Evolutionary conservation across 257 asterid genomes (phyloP), one percentile per base, ranked within the genome.

Genomic region (Scutellaria barbata): DNA sequence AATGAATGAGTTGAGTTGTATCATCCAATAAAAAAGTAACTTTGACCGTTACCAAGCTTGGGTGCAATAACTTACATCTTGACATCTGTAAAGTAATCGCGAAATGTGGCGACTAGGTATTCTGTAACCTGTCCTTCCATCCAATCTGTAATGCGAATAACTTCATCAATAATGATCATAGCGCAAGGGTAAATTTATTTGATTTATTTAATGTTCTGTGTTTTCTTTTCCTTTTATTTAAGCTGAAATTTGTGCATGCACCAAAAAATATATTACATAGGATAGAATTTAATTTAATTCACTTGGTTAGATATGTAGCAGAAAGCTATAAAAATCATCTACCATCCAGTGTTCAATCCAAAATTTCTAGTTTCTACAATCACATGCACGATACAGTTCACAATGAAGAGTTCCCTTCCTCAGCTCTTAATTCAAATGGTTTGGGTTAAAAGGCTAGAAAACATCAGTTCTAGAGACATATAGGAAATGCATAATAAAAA

Each of bases 51-150:
- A 71, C 55, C 63, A 43, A 56, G 45, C 64, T 37, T 33, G 14
- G 58, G 75, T n/a, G 41, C 20, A 81, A 80, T n/a, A 74, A 79
- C 95, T 85, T 83, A 92, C 98, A 90, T 85, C 81, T 92, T 92
- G 65, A 92, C 95, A 67, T 90, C 97, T 1, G 87, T 80, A 71
- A 92, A 92, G 77, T 92, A 92, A 77, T 92, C 98, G 42, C 82
- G 86, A 82, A 92, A 92, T 25, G 97, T 90, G 10, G 85, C 97
- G 52, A 92, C 92, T 48, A 92, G 88, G 81, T 82, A 90, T 78
- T 92, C 98, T 1, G 98, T 90, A 52, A 90, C 97, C 79, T 90
- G 97, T 69, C 97, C 97, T 82, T 90, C 98, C 84, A 87, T 74
- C 97, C 97, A 92, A 81, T 92, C 98, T 92, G 93, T 54, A 59